phyloP scores from a whole-genome alignment of 495 filamentous ascomycete genomes.

The Aspergillus panamensis region DNA sequence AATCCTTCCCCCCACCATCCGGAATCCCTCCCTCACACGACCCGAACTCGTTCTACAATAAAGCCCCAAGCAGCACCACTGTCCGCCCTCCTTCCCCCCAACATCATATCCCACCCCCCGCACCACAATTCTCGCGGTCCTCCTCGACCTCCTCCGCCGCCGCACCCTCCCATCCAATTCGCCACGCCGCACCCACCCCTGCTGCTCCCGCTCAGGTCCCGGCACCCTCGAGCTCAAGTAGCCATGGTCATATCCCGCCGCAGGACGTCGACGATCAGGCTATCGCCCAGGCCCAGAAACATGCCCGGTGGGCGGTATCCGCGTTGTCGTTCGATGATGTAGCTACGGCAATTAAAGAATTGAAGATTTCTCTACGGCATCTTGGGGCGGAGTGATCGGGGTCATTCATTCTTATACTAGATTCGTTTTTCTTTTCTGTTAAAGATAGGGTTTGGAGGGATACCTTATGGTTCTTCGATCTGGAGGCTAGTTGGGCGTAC shows the following conservation, averaged over 20 bases:
- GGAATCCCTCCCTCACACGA: conserved; percentile 29
- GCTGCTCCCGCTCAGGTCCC: conserved; percentile 21
- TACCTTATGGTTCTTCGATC: no score
- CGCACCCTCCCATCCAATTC: conserved; percentile 17
- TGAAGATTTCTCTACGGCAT: conserved; percentile 63
- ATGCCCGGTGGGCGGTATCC: conserved; percentile 95
- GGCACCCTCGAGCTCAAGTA: conserved; percentile 18
- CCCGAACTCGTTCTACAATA: conserved; percentile 34
- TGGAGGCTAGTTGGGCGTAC: no score
- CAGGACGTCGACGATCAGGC: conserved; percentile 64
- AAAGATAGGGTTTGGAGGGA: no score
- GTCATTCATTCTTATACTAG: neutral
- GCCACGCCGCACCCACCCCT: conserved; percentile 15
- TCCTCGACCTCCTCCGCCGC: conserved; percentile 13
- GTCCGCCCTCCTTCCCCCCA: neutral
- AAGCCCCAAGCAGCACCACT: conserved; percentile 9
- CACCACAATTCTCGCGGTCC: neutral
- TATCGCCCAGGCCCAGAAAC: conserved; percentile 81
- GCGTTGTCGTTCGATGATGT: conserved; percentile 97
- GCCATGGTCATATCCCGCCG: conserved; percentile 19
- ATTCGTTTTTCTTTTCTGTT: no score
- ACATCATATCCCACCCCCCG: neutral
- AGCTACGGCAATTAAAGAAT: conserved; percentile 80
- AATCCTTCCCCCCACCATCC: conserved; percentile 47
- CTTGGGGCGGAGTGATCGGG: conserved; percentile 37